Evolutionary conservation across 768 basidiomycete species (phyloP).

Genomic region (Pleurotus sapidus): DNA sequence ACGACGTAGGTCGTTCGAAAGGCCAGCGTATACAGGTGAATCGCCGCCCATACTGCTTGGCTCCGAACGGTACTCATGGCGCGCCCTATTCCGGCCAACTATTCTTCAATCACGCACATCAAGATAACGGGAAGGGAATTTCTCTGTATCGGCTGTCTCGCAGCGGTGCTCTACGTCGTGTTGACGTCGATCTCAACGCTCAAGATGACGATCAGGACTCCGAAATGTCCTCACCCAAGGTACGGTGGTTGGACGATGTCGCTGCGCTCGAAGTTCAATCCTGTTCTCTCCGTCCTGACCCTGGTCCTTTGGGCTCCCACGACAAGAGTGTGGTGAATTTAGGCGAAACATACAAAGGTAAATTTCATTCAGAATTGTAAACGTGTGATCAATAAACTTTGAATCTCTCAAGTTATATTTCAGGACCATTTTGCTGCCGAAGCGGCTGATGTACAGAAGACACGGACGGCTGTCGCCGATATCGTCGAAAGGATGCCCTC

Average conservation of each 20-base stretch:
- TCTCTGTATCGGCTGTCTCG: slow-evolving; percentile 46
- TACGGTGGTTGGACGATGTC: slow-evolving; percentile 40
- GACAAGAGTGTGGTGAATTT: slow-evolving; percentile 48
- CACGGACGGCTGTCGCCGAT: slow-evolving; percentile 38
- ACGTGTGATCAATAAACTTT: background rate
- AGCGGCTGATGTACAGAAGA: slow-evolving; percentile 31
- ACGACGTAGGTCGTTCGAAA: slow-evolving; percentile 50
- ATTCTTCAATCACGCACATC: slow-evolving; percentile 30
- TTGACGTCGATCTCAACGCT: slow-evolving; percentile 29
- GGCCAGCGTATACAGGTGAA: slow-evolving; percentile 43
- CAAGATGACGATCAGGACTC: slow-evolving; percentile 10
- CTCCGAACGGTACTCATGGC: slow-evolving; percentile 21
- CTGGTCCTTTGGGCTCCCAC: slow-evolving; percentile 43
- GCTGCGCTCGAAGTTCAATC: slow-evolving; percentile 28
- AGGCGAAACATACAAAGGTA: slow-evolving; percentile 54
- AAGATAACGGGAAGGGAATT: slow-evolving; percentile 17
- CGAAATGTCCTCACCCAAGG: slow-evolving; percentile 4
- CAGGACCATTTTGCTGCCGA: slow-evolving; percentile 20
- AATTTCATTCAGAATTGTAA: slow-evolving; percentile 1
- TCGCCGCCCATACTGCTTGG: slow-evolving; percentile 42
- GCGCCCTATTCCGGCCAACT: slow-evolving; percentile 25
- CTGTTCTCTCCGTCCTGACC: slow-evolving; percentile 25
- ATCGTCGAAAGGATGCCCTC: slow-evolving; percentile 50
- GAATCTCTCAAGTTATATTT: slow-evolving; percentile 35
- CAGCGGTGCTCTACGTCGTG: slow-evolving; percentile 41